These are phyloP conservation scores for Cryphonectria nitschkei DNA, from an alignment of 2,329 filamentous ascomycete species.

Conservation along the genomic window DNA sequence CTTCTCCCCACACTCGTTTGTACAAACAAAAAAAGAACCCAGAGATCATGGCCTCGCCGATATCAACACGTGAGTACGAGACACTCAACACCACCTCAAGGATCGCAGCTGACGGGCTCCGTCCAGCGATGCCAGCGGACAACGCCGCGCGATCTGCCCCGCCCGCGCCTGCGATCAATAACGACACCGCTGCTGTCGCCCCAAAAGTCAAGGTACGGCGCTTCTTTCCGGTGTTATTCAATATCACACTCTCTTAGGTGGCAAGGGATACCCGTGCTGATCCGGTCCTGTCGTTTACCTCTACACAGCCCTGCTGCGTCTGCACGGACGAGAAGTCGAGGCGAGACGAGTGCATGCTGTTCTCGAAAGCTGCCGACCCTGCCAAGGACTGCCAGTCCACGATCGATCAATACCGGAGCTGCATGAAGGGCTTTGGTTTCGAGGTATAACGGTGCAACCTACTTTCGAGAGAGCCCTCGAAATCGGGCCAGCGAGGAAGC, in stretches of 20 bases:
- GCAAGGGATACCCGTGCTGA: neutral
- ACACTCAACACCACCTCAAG: neutral
- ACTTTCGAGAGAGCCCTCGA: neutral
- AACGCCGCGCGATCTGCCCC: slow-evolving; percentile 11
- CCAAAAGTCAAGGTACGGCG: slow-evolving; percentile 27
- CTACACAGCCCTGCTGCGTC: slow-evolving; percentile 85
- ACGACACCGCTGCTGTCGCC: slow-evolving; percentile 7
- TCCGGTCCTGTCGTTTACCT: neutral
- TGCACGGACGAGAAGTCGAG: slow-evolving; percentile 93
- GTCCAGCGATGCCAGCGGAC: slow-evolving; percentile 24
- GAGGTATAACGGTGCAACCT: slow-evolving; percentile 52
- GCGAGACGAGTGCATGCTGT: slow-evolving; percentile 99
- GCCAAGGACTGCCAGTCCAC: slow-evolving; percentile 80
- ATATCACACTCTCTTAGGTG: neutral
- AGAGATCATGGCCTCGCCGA: slow-evolving; percentile 22
- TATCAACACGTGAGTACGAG: slow-evolving; percentile 20
- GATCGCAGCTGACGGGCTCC: neutral
- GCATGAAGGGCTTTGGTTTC: slow-evolving; percentile 94
- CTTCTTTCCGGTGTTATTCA: neutral
- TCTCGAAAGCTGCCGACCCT: slow-evolving; percentile 83
- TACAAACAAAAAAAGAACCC: neutral
- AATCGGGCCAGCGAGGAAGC: neutral
- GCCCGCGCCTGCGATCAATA: slow-evolving; percentile 7
- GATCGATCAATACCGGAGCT: slow-evolving; percentile 84
- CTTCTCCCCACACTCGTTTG: neutral